These are phyloP conservation scores for Aspergillus sojae DNA, from an alignment of 2,329 filamentous ascomycete genomes.

Conservation along the genomic window DNA sequence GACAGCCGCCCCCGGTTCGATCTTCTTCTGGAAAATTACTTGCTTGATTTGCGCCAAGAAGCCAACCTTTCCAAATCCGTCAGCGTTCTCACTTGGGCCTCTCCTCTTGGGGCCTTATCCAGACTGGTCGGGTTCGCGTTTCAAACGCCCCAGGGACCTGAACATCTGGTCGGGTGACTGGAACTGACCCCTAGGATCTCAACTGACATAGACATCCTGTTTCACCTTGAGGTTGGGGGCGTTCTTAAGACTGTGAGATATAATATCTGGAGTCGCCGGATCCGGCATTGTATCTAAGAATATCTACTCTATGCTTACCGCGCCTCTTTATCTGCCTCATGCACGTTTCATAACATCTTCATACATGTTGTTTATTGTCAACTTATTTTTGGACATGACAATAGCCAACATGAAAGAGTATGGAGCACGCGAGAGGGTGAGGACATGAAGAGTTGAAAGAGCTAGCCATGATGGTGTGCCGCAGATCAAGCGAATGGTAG, in stretches of 20 bases:
- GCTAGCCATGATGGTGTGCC: not conserved
- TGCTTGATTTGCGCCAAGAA: not conserved
- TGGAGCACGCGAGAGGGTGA: not conserved
- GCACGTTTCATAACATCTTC: constrained; percentile 1
- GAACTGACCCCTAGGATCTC: too few species aligned
- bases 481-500: not conserved
- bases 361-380: constrained; percentile 1
- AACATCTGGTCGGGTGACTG: not conserved
- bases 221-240: not conserved
- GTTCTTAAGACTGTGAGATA: not conserved
- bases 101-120: not conserved
- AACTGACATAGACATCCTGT: too few species aligned
- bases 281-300: constrained; percentile 1
- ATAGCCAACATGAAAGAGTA: not conserved
- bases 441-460: not conserved
- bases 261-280: not conserved
- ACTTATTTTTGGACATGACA: constrained; percentile 2
- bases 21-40: constrained; percentile 4
- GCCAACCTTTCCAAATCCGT: constrained; percentile 1
- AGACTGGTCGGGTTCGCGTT: not conserved
- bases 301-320: not conserved
- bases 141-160: not conserved
- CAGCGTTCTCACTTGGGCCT: not conserved
- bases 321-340: constrained; percentile 2
- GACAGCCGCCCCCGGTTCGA: not conserved